Base-by-base conservation (phyloP, 768 basidiomycete species). In the Collybiopsis confluens region DNA sequence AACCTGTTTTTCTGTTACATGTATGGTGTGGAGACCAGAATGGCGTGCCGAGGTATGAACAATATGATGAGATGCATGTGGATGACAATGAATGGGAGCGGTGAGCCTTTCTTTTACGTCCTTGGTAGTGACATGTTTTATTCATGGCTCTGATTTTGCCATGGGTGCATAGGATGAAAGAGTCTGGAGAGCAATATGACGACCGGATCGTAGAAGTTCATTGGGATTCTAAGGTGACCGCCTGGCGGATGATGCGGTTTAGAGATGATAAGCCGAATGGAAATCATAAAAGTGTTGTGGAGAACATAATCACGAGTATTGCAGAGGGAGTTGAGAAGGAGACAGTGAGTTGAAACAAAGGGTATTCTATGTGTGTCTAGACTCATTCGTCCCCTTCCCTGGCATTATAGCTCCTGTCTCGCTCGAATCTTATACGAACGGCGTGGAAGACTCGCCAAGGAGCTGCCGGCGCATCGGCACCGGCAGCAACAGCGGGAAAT, bases 161-260 rank as follows among this genome's bases (percentile, higher is more conserved):
- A n/a, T n/a, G n/a, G n/a, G n/a, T n/a, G n/a, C n/a, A n/a, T 16
- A 98, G 96, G 61, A 77, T 96, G 76, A 98, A 98, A 64, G 69
- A 71, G 4, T 80, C 83, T 1, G 84, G 87, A 6, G 89, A 95
- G 64, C 96, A 98, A 67, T 73, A 86, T 58, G 96, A 99, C 63
- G 95, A 98, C 67, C 82, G 96, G 10, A 81, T 98, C 36, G 86
- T 98, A 18, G 97, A 99, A 67, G 94, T 96, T 16, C 83, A 86
- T 58, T 98, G 97, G 96, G 88, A 96, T 60, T 55, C 77, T 6
- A 65, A 59, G n/a, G 61, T 71, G 23, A 77, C 77, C 27, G 73
- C 76, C 43, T 98, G 95, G 94, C 83, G 83, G 54, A 85, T 93
- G 81, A 85, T 98, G 83, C 83, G 97, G 43, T 95, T 96, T 66